A percentile compares a stretch with the other conserved stretches of the same genome.
Evolutionary conservation across 768 basidiomycete genomes (phyloP).

Genomic region (Boletales sp.): DNA sequence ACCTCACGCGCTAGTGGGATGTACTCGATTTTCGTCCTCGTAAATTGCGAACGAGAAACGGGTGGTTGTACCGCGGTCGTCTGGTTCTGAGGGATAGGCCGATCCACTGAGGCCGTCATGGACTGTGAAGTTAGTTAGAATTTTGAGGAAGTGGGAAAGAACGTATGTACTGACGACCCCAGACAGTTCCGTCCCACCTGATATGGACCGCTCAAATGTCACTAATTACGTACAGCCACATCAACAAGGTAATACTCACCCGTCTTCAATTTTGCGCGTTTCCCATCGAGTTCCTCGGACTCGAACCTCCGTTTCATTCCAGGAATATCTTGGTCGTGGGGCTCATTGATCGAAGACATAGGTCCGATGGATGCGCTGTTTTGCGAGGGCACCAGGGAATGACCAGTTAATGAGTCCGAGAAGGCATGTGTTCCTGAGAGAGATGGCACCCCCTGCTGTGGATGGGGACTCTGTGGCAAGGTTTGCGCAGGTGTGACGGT

Average conservation of each 20-base stretch:
- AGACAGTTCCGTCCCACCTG: conserved; percentile 43
- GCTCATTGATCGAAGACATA: conserved; percentile 15
- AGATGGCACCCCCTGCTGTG: conserved; percentile 22
- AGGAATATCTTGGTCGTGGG: conserved; percentile 58
- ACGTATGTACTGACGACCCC: conserved; percentile 39
- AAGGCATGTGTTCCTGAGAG: conserved; percentile 23
- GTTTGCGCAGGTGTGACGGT: conserved; percentile 22
- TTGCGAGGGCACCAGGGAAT: conserved; percentile 16
- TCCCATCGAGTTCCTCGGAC: conserved; percentile 59
- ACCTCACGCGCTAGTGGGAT: conserved; percentile 74
- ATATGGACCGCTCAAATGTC: conserved; percentile 21
- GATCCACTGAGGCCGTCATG: conserved; percentile 18
- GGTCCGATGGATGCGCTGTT: conserved; percentile 10
- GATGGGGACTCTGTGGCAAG: conserved; percentile 30
- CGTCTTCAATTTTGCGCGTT: conserved; percentile 69
- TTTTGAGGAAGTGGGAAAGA: conserved; percentile 8
- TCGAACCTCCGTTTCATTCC: conserved; percentile 72
- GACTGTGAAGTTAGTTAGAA: conserved; percentile 13
- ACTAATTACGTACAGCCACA: conserved; percentile 22
- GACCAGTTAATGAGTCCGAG: conserved; percentile 22
- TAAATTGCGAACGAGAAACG: conserved; percentile 44
- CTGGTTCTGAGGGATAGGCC: conserved; percentile 14
- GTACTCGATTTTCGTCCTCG: conserved; percentile 85
- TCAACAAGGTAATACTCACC: conserved; percentile 43
- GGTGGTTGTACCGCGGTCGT: conserved; percentile 30